A percentile compares a stretch with the other conserved stretches of the same genome.
These are phyloP conservation scores for Brassica rapa DNA, from an alignment of 345 rosid genomes.

Conservation along the genomic window DNA sequence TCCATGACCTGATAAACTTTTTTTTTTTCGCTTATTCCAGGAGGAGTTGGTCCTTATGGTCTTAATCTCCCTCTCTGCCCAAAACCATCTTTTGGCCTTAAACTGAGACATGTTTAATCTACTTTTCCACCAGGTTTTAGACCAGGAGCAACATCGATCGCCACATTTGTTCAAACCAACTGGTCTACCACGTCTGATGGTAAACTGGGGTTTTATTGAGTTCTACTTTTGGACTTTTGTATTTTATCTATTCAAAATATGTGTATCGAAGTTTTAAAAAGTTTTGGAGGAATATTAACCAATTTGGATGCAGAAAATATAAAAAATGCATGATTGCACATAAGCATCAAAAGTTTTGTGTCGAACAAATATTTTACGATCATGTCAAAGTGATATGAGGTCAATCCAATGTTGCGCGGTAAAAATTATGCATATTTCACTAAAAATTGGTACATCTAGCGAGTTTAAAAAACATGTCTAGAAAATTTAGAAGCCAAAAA, in stretches of 20 bases:
- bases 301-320: neutral
- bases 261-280: neutral
- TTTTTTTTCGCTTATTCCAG: too few species aligned
- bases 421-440: neutral
- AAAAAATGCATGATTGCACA: neutral
- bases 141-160: too few species aligned
- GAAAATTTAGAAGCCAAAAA: neutral
- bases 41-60: too few species aligned
- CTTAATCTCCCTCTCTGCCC: too few species aligned
- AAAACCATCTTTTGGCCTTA: too few species aligned
- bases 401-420: neutral
- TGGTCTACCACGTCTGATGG: too few species aligned
- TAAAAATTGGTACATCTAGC: neutral
- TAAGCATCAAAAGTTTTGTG: neutral
- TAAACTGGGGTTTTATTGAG: neutral
- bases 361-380: neutral
- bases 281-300: neutral
- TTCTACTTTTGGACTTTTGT: neutral
- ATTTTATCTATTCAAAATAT: neutral
- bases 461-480: neutral
- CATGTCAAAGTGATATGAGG: neutral
- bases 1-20: neutral
- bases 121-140: too few species aligned
- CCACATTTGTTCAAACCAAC: too few species aligned
- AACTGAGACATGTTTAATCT: too few species aligned